Base-by-base conservation (phyloP, 768 basidiomycete genomes). In the Phlebiopsis gigantea region DNA sequence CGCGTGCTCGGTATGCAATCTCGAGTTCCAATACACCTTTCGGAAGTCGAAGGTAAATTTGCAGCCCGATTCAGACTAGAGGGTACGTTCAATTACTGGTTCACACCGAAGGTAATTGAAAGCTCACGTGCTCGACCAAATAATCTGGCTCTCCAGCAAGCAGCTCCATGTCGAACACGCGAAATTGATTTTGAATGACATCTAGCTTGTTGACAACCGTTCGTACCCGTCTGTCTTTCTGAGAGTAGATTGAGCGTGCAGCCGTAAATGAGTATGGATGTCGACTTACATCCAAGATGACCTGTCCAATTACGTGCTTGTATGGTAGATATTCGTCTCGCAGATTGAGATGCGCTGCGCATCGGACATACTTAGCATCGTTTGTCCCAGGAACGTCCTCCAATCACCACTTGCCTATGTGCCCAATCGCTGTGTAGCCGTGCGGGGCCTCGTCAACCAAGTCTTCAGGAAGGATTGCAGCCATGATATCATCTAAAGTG, bases 11-110 rank as follows among this genome's bases (percentile, higher is more conserved):
- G 85, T 84, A 56, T 93, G 89, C 31, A 99, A 74, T 34, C 97
- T 85, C 15, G 95, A 96, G 74, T 99, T 99, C 95, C 95, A 99
- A 71, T 99, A 99, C 12, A 98, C 97, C 66, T 85, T 78, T 5
- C 88, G 85, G 67, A 98, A 99, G 69, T 99, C 94, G 65, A 99
- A 98, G 1, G 80, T 86, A 71, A 98, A 98, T 29, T 75, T 77
- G 69, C 94, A 98, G 63, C 84, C 80, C 7, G 87, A 82, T 75
- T 99, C 96, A 60, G 79, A 79, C 94, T 97, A 64, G 14, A 17
- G 2, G 12, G 17, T 39, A 4, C 12, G 17, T n/a, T n/a, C 8
- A 9, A 39, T 39, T 10, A 39, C 12, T 39, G 34, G 31, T 34
- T 44, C 2, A 31, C 12, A 15, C 4, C 55, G 49, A 48, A 41